Evolutionary conservation across 2,329 filamentous ascomycete species (phyloP).

Genomic region (Sclerotinia subarctica): DNA sequence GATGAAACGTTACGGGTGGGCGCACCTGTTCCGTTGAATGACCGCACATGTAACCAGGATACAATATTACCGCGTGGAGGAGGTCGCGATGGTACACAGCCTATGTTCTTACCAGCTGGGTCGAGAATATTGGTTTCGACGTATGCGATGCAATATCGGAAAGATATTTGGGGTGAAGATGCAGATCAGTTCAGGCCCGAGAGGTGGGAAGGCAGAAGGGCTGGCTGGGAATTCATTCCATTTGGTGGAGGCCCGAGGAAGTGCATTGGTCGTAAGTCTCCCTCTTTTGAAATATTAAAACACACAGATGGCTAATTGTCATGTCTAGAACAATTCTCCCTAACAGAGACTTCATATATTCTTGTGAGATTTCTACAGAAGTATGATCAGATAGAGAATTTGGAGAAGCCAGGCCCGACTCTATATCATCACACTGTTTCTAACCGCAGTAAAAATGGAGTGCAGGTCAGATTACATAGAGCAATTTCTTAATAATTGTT

Average conservation of each 20-base stretch:
- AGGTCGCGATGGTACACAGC: slow-evolving; percentile 36
- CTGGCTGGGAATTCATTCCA: slow-evolving; percentile 70
- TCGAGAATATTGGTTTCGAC: slow-evolving; percentile 25
- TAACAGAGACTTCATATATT: slow-evolving; percentile 35
- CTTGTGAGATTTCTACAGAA: slow-evolving; percentile 35
- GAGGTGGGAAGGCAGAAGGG: slow-evolving; percentile 48
- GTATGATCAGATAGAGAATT: slow-evolving; percentile 32
- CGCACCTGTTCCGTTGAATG: slow-evolving; percentile 52
- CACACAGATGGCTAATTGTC: slow-evolving; percentile 16
- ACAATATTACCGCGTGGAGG: slow-evolving; percentile 40
- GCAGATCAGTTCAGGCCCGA: slow-evolving; percentile 36
- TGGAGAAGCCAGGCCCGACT: slow-evolving; percentile 23
- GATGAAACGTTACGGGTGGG: slow-evolving; percentile 44
- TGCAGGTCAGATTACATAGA: slow-evolving; percentile 25
- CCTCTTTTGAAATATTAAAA: background rate
- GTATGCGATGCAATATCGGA: slow-evolving; percentile 39
- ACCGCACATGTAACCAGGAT: slow-evolving; percentile 47
- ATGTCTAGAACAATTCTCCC: slow-evolving; percentile 33
- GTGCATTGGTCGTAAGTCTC: slow-evolving; percentile 58
- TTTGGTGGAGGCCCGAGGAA: slow-evolving; percentile 69
- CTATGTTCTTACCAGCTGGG: slow-evolving; percentile 38
- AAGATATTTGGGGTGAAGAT: slow-evolving; percentile 64
- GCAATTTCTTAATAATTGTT: background rate
- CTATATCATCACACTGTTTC: slow-evolving; percentile 5
- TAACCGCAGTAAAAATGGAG: slow-evolving; percentile 27